A percentile compares a stretch with the other conserved stretches of the same genome.
Evolutionary conservation across 1,139 yeast species (phyloP).

Genomic region (Debaryomyces psychrophilus): DNA sequence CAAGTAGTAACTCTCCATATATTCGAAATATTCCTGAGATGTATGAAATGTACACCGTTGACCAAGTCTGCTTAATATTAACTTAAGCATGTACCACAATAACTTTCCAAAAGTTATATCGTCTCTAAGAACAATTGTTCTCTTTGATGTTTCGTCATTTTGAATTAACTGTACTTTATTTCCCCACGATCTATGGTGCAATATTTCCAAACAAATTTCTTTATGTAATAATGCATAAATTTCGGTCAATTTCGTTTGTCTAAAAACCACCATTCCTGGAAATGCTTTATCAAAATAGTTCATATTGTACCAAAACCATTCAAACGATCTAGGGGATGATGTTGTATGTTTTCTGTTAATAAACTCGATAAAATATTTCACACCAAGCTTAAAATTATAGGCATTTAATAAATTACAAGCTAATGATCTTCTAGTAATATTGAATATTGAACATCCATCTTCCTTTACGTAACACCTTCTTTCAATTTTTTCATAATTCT

Average conservation of each 20-base stretch:
- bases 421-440: constrained; percentile 11
- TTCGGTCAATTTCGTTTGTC: constrained; percentile 17
- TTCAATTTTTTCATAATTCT: constrained; percentile 9
- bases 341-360: background rate
- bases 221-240: constrained; percentile 16
- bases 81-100: constrained; percentile 5
- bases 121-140: constrained; percentile 6
- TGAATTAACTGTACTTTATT: constrained; percentile 5
- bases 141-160: background rate
- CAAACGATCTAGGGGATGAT: constrained; percentile 16
- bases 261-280: constrained; percentile 18
- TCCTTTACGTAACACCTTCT: background rate
- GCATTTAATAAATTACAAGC: constrained; percentile 17
- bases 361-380: constrained; percentile 13
- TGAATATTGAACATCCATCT: background rate
- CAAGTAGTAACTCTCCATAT: constrained; percentile 15
- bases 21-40: background rate
- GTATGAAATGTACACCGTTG: background rate
- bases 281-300: constrained; percentile 28
- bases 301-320: constrained; percentile 30
- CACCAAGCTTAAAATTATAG: constrained; percentile 22
- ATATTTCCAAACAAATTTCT: constrained; percentile 17
- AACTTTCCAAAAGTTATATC: constrained; percentile 8
- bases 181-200: constrained; percentile 9
- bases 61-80: constrained; percentile 2